Base-by-base conservation (phyloP, 257 asterid species). In the Eucommia ulmoides region DNA sequence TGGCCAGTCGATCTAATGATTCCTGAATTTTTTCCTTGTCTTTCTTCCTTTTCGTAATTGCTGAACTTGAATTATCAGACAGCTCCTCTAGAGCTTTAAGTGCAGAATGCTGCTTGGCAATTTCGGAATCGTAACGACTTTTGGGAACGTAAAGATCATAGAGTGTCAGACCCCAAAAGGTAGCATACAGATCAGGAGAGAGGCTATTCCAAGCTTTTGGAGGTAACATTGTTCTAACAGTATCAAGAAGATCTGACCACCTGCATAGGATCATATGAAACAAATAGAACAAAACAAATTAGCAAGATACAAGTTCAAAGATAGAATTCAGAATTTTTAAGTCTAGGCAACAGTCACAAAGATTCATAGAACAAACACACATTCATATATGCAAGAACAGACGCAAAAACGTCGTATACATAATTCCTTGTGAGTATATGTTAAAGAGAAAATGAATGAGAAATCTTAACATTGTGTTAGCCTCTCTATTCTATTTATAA, bases 1-100 rank as follows among this genome's bases (percentile, higher is more conserved):
- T 41, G 48, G 76, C 71, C 60, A 91, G 65, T 49, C 95, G 88
- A 74, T 91, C 99, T 41, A 86, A 80, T 59, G 99, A 91, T 61
- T 91, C 99, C 53, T 91, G 99, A 68, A 91, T 91, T 77, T 93
- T 81, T 74, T 91, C 99, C 75, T 91, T 91, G 38, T 91, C 99
- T 70, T 91, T 91, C 69, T 91, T 91, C 76, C 99, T 73, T 66
- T 91, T 91, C 33, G 95, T 85, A 59, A 91, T 91, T 51, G 96
- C 99, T 49, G 99, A 91, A 69, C 94, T 91, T 15, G 99, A 91
- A 79, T 86, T 91, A 61, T 91, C 99, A 52, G 96, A 67, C 41
- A 82, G 75, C 62, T 91, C 99, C 71, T 91, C 99, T 33, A 91
- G 93, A 53, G 99, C 87, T 79, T 79, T 91, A 57, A 91, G 84